Evolutionary conservation across 2,329 filamentous ascomycete genomes (phyloP).

Genomic region (Colletotrichum sp.): DNA sequence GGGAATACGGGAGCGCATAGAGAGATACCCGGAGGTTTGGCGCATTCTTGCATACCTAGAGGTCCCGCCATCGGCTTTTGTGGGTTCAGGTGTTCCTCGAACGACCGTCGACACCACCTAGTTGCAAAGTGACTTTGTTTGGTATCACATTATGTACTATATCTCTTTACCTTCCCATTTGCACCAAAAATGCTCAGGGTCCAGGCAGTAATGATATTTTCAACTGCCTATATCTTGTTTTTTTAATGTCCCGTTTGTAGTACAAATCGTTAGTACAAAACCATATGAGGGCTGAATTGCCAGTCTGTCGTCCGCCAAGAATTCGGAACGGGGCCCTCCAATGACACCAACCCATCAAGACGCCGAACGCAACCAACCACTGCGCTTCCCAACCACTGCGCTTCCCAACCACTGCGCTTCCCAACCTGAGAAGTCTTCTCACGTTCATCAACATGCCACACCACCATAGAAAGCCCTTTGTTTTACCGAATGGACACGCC

Average conservation of each 20-base stretch:
- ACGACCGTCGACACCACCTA: background rate
- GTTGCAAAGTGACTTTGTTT: background rate
- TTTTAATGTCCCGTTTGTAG: background rate
- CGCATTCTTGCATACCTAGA: background rate
- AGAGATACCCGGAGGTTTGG: background rate
- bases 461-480: background rate
- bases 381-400: background rate
- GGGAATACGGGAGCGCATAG: background rate
- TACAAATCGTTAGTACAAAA: conserved; percentile 15
- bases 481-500: conserved; percentile 72
- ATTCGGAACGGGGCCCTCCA: background rate
- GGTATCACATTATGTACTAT: background rate
- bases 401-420: background rate
- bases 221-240: background rate
- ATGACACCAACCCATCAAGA: background rate
- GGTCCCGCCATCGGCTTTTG: background rate
- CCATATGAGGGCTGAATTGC: background rate
- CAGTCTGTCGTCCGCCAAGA: background rate
- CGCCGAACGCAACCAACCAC: background rate
- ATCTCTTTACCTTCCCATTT: background rate
- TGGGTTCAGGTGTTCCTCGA: background rate
- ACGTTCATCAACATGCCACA: background rate
- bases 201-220: no score
- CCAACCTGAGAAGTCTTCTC: background rate
- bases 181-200: background rate